A percentile compares a stretch with the other conserved stretches of the same genome.
These are phyloP conservation scores for Naganishia sp. DNA, from an alignment of 1,284 basidiomycete genomes.

Conservation along the genomic window DNA sequence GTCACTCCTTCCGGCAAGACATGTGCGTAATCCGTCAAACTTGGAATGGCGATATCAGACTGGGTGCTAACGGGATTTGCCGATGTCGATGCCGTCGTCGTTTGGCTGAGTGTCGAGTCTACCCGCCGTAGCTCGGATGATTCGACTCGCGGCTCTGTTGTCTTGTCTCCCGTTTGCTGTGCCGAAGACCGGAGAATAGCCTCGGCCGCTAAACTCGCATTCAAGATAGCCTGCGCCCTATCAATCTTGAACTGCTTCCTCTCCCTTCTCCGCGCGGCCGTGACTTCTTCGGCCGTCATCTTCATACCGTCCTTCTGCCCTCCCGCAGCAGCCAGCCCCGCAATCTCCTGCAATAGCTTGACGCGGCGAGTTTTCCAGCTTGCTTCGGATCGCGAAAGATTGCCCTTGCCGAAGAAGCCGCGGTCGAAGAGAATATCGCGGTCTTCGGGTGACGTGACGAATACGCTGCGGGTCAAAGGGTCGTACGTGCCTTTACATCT, in stretches of 20 bases:
- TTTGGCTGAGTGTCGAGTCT: conserved; percentile 6
- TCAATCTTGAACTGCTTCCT: conserved; percentile 89
- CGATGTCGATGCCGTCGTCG: conserved; percentile 13
- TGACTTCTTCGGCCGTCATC: conserved; percentile 69
- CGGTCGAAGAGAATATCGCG: conserved; percentile 75
- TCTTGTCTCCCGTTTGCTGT: conserved; percentile 13
- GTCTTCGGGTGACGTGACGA: conserved; percentile 67
- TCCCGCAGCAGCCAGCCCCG: conserved; percentile 4
- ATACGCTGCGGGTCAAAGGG: conserved; percentile 71
- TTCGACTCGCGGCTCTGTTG: neutral
- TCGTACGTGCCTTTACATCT: conserved; percentile 65
- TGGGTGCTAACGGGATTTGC: neutral
- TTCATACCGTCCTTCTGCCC: conserved; percentile 34
- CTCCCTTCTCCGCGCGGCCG: conserved; percentile 77
- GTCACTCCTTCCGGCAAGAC: conserved; percentile 34
- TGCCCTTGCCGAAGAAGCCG: conserved; percentile 97
- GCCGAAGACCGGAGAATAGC: conserved; percentile 43
- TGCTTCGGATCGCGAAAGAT: conserved; percentile 88
- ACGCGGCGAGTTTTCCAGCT: conserved; percentile 80
- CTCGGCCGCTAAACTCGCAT: conserved; percentile 53
- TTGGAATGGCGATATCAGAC: conserved; percentile 21
- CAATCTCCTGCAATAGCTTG: conserved; percentile 59
- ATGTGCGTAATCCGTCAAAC: conserved; percentile 26
- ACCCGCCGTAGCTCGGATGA: conserved; percentile 5
- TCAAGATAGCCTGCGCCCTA: conserved; percentile 58